Evolutionary conservation across 2,329 filamentous ascomycete species (phyloP), one percentile per base, ranked within the genome.

Genomic region (Didymosphaeria variabile): DNA sequence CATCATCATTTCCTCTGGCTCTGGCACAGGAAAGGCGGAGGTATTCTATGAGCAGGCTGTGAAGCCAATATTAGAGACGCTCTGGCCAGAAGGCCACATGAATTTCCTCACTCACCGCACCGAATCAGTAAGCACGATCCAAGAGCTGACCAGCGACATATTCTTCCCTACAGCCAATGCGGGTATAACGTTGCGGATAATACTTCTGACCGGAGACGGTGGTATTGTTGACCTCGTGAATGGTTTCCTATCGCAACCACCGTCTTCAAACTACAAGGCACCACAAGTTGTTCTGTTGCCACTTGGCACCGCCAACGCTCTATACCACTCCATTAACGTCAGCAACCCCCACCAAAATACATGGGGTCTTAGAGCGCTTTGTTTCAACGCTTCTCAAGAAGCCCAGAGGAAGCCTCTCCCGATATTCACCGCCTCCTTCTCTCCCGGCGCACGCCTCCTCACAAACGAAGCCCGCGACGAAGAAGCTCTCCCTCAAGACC

Each of bases 191-290:
- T 60, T 77, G 2, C 71, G 89, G 0, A 83, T 97, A 29, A 79
- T 97, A 32, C 84, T 98, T 13, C 83, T 97, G 5, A 94, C 91
- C 52, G 94, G 94, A 7, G 94, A 98, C 76, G 94, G 94, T 15
- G 94, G 93, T 6, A 78, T 97, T 2, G 86, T 93, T 19, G 94
- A 98, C 69, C 82, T 95, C 1, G 82, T 97, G 61, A 96, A 97
- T 72, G 86, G 86, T 2, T 82, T 90, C 0, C 71, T 81, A 4
- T 65, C 71, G 50, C 75, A 64, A 59, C 58, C 70, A 8, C 63
- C 63, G 5, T 77, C 70, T 13, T 5, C 57, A 7, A 12, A 55
- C 1, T 75, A 73, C 61, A 60, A 64, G 61, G 87, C 87, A 58
- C 87, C 90, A 0, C 81, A 84, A 1, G 84, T 91, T 61, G 74